phyloP scores from a whole-genome alignment of 192 early-diverging fungal genomes.

The Blastocladiella britannica region DNA sequence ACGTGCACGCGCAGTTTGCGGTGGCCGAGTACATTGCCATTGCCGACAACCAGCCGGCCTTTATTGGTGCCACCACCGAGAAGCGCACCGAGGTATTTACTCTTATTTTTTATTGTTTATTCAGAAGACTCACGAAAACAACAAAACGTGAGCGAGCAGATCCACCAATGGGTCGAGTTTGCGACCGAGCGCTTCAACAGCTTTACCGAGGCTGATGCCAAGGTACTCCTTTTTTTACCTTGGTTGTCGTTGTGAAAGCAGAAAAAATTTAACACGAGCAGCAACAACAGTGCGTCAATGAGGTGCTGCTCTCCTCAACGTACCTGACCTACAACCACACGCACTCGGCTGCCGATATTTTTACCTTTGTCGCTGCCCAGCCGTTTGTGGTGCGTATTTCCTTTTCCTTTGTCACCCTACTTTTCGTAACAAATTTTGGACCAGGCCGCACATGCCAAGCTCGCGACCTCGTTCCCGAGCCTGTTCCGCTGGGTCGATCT shows the following conservation, averaged over 20 bases:
- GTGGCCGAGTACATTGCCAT: not conserved
- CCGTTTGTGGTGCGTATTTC: not conserved
- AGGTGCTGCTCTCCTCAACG: not conserved
- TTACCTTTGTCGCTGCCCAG: not conserved
- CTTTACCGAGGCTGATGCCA: not conserved
- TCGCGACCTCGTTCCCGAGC: slow-evolving; percentile 16
- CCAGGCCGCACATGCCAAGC: not conserved
- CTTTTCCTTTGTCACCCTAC: not conserved
- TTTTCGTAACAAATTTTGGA: too few species aligned
- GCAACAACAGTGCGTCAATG: too few species aligned
- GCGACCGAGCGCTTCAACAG: not conserved
- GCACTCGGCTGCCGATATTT: not conserved
- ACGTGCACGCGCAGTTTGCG: not conserved
- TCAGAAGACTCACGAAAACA: too few species aligned
- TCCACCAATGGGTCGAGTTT: not conserved
- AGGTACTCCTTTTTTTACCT: too few species aligned
- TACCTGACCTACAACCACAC: not conserved
- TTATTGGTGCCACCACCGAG: not conserved
- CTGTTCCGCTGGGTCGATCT: slow-evolving; percentile 61
- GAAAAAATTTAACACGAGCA: too few species aligned
- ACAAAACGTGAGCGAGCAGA: too few species aligned
- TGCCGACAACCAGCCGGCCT: not conserved
- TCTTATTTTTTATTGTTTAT: too few species aligned
- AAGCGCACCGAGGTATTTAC: not conserved
- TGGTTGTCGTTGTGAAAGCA: too few species aligned